These are phyloP conservation scores for Zea mays DNA, from an alignment of 176 grass and related monocot genomes.

Conservation along the genomic window Zm-B73-REFERENCE-NAM-5.0 NC_050102.1:143700001-143700500, in stretches of 20 bases:
- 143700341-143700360: constrained; percentile 71
- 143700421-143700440: constrained; percentile 21
- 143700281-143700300: background rate
- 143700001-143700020: constrained; percentile 93
- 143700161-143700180: constrained; percentile 91
- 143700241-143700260: background rate
- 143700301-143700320: constrained; percentile 6
- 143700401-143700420: constrained; percentile 52
- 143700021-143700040: constrained; percentile 60
- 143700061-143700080: background rate
- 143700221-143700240: constrained; percentile 46
- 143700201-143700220: constrained; percentile 76
- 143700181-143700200: constrained; percentile 98
- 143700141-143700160: constrained; percentile 57
- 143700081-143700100: background rate
- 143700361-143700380: constrained; percentile 96
- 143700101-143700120: background rate
- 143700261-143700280: constrained; percentile 15
- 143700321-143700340: constrained; percentile 50
- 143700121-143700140: background rate
- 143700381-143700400: constrained; percentile 92
- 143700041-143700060: constrained; percentile 4
- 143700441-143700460: background rate
- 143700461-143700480: constrained; percentile 62
- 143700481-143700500: constrained; percentile 93